These are phyloP conservation scores for Pelargonium nanum DNA, from an alignment of 345 rosid species.

Conservation along the genomic window DNA sequence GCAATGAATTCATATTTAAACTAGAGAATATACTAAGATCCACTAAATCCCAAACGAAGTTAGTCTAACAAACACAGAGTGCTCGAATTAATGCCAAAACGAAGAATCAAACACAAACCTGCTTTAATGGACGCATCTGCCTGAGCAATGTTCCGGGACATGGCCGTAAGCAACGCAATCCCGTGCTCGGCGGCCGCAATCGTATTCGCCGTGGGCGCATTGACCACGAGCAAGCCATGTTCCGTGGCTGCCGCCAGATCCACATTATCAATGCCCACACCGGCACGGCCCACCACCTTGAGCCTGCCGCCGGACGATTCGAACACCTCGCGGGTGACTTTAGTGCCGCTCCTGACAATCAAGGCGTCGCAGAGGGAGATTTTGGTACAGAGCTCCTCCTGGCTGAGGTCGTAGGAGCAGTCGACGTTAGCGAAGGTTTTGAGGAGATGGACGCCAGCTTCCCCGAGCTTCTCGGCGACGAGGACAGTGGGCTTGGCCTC, in stretches of 20 bases:
- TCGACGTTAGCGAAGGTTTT: constrained; percentile 30
- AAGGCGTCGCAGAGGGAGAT: constrained; percentile 34
- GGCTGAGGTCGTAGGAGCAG: constrained; percentile 28
- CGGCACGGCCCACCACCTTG: constrained; percentile 38
- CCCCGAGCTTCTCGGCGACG: constrained; percentile 32
- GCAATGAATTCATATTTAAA: too few relatives aligned
- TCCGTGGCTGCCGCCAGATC: constrained; percentile 40
- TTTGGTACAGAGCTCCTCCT: constrained; percentile 29
- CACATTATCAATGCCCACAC: constrained; percentile 42
- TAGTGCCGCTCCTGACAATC: constrained; percentile 35
- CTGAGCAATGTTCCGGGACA: constrained; percentile 36
- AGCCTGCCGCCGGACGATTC: constrained; percentile 30
- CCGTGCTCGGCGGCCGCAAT: constrained; percentile 43
- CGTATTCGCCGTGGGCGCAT: constrained; percentile 40
- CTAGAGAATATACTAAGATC: background rate
- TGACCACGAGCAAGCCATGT: constrained; percentile 36
- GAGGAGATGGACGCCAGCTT: constrained; percentile 26
- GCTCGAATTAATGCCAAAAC: background rate
- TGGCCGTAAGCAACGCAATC: constrained; percentile 27
- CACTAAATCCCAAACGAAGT: background rate
- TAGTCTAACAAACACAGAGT: background rate
- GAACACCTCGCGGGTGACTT: constrained; percentile 33
- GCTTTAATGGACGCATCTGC: constrained; percentile 43
- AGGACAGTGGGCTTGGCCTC: constrained; percentile 19
- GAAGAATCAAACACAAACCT: constrained; percentile 16